Percentiles rank a stretch among this genome's conserved stretches.
Conservation (phyloP, 345 rosid species). For the Excoecaria agallocha region DNA sequence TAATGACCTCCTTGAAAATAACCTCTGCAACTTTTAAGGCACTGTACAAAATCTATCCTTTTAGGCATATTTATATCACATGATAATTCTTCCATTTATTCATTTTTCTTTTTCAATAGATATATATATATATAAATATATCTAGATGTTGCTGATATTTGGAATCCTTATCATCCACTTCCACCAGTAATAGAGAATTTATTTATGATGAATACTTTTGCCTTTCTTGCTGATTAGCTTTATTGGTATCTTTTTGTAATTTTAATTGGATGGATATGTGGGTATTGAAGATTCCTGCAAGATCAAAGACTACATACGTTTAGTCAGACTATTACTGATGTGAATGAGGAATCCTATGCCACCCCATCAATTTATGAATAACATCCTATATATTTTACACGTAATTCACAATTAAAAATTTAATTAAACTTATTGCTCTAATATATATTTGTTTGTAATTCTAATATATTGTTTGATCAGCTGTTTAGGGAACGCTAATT, state of each 20-base stretch:
- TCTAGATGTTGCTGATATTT: not conserved
- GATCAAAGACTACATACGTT: constrained; percentile 4
- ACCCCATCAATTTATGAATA: not conserved
- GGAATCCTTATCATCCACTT: constrained; percentile 52
- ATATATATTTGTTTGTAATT: too few relatives aligned
- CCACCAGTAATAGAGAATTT: constrained; percentile 16
- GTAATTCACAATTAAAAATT: too few relatives aligned
- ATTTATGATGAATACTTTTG: constrained; percentile 3
- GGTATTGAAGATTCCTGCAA: constrained; percentile 6
- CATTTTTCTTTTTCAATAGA: too few relatives aligned
- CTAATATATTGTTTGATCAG: too few relatives aligned
- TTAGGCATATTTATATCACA: not conserved
- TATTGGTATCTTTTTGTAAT: not conserved
- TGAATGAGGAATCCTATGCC: constrained; percentile 25
- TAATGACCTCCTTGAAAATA: not conserved
- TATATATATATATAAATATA: not conserved
- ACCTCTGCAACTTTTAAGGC: not conserved
- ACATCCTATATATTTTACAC: too few relatives aligned
- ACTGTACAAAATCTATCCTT: not conserved
- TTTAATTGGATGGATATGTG: not conserved
- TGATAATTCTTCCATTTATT: not conserved
- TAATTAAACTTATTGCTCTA: too few relatives aligned
- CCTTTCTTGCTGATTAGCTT: constrained; percentile 30
- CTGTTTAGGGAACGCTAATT: too few relatives aligned
- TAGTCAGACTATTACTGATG: constrained; percentile 9